Base-by-base conservation (phyloP, 2,329 filamentous ascomycete genomes). In the Lithohypha guttulata region DNA sequence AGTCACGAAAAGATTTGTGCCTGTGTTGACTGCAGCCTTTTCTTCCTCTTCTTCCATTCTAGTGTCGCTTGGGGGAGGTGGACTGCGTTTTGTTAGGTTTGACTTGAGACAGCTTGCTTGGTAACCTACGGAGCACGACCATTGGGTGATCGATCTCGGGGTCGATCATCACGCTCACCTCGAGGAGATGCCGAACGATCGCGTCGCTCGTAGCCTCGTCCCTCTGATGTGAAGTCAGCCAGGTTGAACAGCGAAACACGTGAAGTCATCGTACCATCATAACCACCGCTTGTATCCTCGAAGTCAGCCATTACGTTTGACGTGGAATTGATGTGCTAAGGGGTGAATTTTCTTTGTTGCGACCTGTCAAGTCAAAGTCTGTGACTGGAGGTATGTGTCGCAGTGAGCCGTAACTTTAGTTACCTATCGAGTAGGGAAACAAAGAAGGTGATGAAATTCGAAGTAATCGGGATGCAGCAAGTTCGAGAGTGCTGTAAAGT, bases 1-100 rank as follows among this genome's bases (percentile, higher is more conserved):
- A 48, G 91, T 98, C 51, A 98, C 91, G 62, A 98, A 98, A 44
- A 98, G 81, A 69, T 98, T 98, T 51, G 91, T 95, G 53, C 91
- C 91, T 47, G 86, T 83, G 67, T 98, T 98, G 58, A 82, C 60
- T 48, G 87, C 81, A 52, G 81, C 82, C 55, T 84, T 81, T 23
- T 52, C 49, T 26, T 63, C 61, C 37, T 64, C 61, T 47, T 61
- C 56, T 44, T 59, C 59, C 54, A 64, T 63, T 50, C 65, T 64
- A 43, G 63, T 57, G 48, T 66, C 65, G 34, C 63, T 59, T 27
- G 65, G 46, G 30, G 64, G 59, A 59, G 68, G 54, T 10, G 26
- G 26, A 61, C 71, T 63, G 34, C 13, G 15, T 23, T 50, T 36
- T 31, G 51, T 53, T 27, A 20, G 13, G 14, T 20, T 34, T 39